Evolutionary conservation across 305 asterid genomes (phyloP).

Genomic region (Fraxinus sp.): DNA sequence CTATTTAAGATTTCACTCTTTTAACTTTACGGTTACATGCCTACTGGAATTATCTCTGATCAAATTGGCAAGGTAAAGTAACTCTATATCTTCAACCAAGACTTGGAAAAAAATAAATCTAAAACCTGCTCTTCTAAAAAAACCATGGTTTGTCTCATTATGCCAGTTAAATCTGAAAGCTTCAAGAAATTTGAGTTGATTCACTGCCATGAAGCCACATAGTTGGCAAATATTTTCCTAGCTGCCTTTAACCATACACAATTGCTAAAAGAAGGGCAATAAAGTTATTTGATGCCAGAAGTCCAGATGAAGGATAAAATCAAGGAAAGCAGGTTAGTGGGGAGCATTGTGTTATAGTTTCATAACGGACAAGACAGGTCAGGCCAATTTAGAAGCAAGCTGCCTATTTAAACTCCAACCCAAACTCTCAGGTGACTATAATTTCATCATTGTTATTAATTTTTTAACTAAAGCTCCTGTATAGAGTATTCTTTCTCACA

Average conservation of each 20-base stretch:
- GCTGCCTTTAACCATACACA: neutral
- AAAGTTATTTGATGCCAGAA: neutral
- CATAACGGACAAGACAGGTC: neutral
- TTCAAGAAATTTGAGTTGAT: neutral
- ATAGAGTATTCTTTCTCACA: neutral
- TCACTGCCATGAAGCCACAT: neutral
- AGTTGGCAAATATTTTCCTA: neutral
- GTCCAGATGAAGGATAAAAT: neutral
- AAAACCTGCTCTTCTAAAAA: neutral
- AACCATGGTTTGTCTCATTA: neutral
- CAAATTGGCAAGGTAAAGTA: neutral
- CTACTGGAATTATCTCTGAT: neutral
- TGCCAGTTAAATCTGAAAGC: neutral
- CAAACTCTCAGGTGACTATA: constrained; percentile 1
- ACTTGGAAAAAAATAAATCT: neutral
- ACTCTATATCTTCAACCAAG: neutral
- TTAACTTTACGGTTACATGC: neutral
- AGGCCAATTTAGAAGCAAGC: neutral
- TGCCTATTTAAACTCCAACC: neutral
- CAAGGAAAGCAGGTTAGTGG: neutral
- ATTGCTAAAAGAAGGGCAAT: neutral
- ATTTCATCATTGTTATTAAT: neutral
- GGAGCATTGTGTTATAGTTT: neutral
- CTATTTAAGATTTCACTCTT: neutral
- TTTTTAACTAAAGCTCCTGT: neutral